Conservation (phyloP, 495 filamentous ascomycete species). For the Viridothelium virens region DNA sequence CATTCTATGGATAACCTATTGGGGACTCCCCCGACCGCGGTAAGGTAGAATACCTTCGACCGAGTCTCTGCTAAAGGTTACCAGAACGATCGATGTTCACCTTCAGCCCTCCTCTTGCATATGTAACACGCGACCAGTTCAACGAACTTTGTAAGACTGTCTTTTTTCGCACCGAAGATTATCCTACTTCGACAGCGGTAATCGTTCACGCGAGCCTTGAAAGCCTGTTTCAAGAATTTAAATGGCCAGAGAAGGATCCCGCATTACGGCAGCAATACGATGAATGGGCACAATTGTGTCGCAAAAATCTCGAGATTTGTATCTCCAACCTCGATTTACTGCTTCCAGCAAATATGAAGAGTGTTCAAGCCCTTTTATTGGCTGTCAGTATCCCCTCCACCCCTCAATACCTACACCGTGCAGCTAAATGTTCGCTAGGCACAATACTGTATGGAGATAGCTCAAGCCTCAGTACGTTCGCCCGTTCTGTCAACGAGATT, state of each 20-base stretch:
- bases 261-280: slow-evolving; percentile 35
- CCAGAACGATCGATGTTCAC: slow-evolving; percentile 7
- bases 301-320: slow-evolving; percentile 5
- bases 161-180: slow-evolving; percentile 9
- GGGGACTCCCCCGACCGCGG: too few species aligned
- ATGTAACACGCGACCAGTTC: slow-evolving; percentile 7
- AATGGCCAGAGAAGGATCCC: slow-evolving; percentile 33
- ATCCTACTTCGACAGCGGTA: slow-evolving; percentile 8
- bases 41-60: not conserved
- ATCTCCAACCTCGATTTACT: slow-evolving; percentile 7
- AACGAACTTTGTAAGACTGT: slow-evolving; percentile 11
- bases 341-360: slow-evolving; percentile 6
- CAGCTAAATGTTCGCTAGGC: slow-evolving; percentile 7
- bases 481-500: not conserved
- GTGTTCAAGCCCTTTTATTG: slow-evolving; percentile 5
- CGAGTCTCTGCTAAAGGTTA: slow-evolving; percentile 3
- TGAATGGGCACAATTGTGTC: slow-evolving; percentile 47
- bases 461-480: slow-evolving; percentile 5
- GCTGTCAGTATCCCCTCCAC: not conserved
- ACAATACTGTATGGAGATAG: slow-evolving; percentile 6
- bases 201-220: slow-evolving; percentile 50
- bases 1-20: too few species aligned
- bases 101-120: slow-evolving; percentile 8
- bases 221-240: slow-evolving; percentile 46
- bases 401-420: not conserved